Base-by-base conservation (phyloP, 129 eudicot species). In the Daucus carota region DNA sequence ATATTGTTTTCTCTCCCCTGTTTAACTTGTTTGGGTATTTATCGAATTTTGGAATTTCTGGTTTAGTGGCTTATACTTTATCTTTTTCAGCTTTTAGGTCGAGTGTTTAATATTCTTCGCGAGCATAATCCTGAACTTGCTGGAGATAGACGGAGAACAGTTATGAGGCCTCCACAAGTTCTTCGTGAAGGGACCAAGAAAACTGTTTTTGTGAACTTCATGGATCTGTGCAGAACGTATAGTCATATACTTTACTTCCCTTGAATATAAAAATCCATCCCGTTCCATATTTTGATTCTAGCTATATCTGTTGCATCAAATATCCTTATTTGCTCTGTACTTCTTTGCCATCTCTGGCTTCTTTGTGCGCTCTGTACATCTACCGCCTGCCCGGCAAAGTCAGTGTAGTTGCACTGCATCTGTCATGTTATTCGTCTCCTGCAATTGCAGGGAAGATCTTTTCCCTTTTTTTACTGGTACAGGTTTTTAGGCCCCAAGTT, bases 181-280 rank as follows among this genome's bases (percentile, higher is more conserved):
- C 88, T 89, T 65, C 92, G 97, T 63, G 96, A 92, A 84, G 97
- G 97, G 80, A 89, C 97, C n/a, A 89, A 92, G 93, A 89, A 92
- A 74, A 92, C 96, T 4, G 89, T 92, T 31, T 92, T 92, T 76
- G 96, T 81, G 63, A 92, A 92, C 67, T 92, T 92, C 69, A 87
- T 87, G 89, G 97, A 89, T 79, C 91, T 89, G 52, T 92, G 97
- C 88, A 89, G 77, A 79, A 85, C 86, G 95, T 91, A 88, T n/a
- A 90, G 40, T 20, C 38, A 12, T n/a, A 17, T 54, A 34, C 63
- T 76, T 16, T 36, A n/a, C 4, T 47, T 26, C 36, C 54, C 29
- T 46, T 77, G 18, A 24, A 33, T 54, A 71, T 26, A 40, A 48
- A 17, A 54, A 1, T 54, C 63, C 5, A 1, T 22, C 13, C 13